Evolutionary conservation across 768 basidiomycete species (phyloP), one percentile per base, ranked within the genome.

Genomic region (Trametopsis cervina): DNA sequence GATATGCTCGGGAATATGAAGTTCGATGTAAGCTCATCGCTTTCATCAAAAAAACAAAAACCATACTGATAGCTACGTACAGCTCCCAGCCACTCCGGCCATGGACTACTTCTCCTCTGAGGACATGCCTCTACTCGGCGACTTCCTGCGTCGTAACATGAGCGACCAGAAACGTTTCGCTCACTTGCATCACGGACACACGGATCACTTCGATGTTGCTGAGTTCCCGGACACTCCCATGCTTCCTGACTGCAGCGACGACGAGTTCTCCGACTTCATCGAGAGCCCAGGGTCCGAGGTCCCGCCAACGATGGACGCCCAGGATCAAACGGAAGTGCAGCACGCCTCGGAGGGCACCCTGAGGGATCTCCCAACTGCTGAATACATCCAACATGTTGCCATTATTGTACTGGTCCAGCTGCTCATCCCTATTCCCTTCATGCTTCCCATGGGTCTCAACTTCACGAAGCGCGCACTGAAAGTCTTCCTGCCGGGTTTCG

Each of bases 351-450:
- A 36, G 15, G 27, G 15, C n/a, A 21, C 20, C 10, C 26, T 38
- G 10, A 27, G 45, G 5, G 39, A 40, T 13, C 33, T 44, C 3
- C 18, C 22, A 13, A 7, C n/a, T 26, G 7, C 40, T 2, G 46
- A 39, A 13, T 52, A 52, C 26, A 29, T 45, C 36, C 51, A 38
- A 24, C 33, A 44, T 17, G 46, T 44, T 25, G 42, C 46, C 15
- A 48, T 52, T 46, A 40, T 52, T 15, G 33, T 52, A 12, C 18
- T 47, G 10, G 46, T 52, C 4, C 51, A 52, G 24, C 18, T 44
- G 7, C 42, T 52, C 41, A 52, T 52, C 21, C 51, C 47, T 4
- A 29, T 52, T 20, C 51, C 51, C 4, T 44, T 48, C 40, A 48
- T 52, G 43, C 13, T 52, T 1, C 51, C 51, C 3, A 47, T 44